phyloP scores from a whole-genome alignment of 805 yeast genomes.

The Saturnispora zaruensis region DNA sequence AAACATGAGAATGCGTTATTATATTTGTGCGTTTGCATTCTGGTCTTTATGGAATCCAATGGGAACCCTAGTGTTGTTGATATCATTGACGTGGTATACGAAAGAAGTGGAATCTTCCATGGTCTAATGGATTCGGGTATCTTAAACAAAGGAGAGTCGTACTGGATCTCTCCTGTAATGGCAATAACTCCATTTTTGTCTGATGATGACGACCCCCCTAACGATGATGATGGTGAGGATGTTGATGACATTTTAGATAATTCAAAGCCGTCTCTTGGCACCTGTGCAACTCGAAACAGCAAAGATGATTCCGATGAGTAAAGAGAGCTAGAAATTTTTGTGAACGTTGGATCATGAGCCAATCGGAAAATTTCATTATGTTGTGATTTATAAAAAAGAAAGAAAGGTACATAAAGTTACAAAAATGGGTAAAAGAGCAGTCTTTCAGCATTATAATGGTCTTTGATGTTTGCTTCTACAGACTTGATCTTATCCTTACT shows the following conservation, averaged over 20 bases:
- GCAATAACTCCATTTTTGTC: conserved; percentile 35
- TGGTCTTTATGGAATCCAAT: conserved; percentile 74
- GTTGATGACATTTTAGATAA: neutral
- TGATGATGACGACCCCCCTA: neutral
- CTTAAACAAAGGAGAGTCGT: conserved; percentile 36
- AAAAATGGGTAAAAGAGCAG: conserved; percentile 3
- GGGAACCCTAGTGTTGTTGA: conserved; percentile 76
- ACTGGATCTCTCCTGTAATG: conserved; percentile 47
- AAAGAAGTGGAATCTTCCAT: conserved; percentile 49
- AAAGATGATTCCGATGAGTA: conserved; percentile 2
- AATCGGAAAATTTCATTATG: neutral
- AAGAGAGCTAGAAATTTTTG: neutral
- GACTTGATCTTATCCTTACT: neutral
- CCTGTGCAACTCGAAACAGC: neutral
- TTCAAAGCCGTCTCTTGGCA: neutral
- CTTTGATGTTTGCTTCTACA: neutral
- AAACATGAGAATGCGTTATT: conserved; percentile 50
- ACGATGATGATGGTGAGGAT: neutral
- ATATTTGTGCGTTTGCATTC: conserved; percentile 74
- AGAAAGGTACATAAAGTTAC: neutral
- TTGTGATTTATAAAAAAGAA: neutral
- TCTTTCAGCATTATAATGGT: conserved; percentile 1
- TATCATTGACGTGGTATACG: conserved; percentile 54
- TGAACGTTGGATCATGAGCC: neutral
- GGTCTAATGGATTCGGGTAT: conserved; percentile 44